phyloP scores from a whole-genome alignment of 345 rosid species.

The Pistacia atlantica region DNA sequence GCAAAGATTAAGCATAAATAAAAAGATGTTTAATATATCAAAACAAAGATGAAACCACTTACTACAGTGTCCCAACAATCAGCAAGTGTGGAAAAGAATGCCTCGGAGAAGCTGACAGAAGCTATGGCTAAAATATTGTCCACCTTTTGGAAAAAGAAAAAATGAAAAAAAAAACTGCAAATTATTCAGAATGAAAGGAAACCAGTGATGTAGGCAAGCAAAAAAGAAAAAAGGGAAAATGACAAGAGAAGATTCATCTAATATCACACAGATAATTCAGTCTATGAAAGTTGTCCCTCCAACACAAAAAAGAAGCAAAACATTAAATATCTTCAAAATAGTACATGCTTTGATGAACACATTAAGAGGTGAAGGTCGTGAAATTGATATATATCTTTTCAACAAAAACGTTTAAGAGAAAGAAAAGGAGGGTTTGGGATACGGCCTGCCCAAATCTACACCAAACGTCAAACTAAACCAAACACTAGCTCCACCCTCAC shows the following conservation, averaged over 20 bases:
- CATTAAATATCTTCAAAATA: not conserved
- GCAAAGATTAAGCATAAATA: not conserved
- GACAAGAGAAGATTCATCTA: no score
- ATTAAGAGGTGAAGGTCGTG: no score
- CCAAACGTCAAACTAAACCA: no score
- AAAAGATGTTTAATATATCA: not conserved
- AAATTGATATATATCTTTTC: no score
- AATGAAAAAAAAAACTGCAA: not conserved
- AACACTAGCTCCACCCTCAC: no score
- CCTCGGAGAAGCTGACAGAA: slow-evolving; percentile 66
- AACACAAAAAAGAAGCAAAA: not conserved
- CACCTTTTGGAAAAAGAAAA: slow-evolving; percentile 35
- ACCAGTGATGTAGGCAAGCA: not conserved
- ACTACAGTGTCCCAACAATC: slow-evolving; percentile 71
- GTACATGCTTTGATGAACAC: no score
- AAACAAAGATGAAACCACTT: slow-evolving; percentile 32
- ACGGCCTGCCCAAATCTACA: no score
- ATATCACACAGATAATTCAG: not conserved
- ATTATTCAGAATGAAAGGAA: slow-evolving; percentile 6
- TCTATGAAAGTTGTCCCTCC: not conserved
- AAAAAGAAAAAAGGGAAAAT: not conserved
- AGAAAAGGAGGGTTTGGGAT: no score
- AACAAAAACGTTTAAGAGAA: no score
- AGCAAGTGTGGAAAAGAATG: slow-evolving; percentile 57
- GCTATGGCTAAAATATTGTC: slow-evolving; percentile 67